Conservation (phyloP, 2,329 filamentous ascomycete species). For the Mycocentrospora acerina region DNA sequence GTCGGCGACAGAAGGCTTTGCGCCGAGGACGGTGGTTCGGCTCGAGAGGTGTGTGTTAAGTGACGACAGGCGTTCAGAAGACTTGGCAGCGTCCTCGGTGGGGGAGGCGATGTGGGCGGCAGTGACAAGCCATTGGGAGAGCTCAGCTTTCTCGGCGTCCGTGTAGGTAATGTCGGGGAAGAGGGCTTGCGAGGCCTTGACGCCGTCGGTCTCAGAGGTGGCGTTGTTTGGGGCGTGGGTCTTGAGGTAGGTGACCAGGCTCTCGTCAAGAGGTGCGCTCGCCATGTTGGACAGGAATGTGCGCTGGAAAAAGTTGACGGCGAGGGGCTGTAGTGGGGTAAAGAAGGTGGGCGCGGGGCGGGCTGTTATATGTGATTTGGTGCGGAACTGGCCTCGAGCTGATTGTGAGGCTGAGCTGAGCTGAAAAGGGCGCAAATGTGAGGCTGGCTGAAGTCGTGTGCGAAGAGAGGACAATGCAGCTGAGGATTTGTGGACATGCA, state of each 20-base stretch:
- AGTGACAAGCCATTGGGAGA: slow-evolving; percentile 84
- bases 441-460: slow-evolving; percentile 22
- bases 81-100: slow-evolving; percentile 58
- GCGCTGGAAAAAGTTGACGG: slow-evolving; percentile 33
- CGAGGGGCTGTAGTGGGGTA: slow-evolving; percentile 32
- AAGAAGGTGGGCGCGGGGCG: slow-evolving; percentile 28
- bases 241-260: slow-evolving; percentile 38
- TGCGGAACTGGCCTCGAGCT: slow-evolving; percentile 6
- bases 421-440: slow-evolving; percentile 9
- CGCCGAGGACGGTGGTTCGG: slow-evolving; percentile 84
- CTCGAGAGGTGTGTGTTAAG: slow-evolving; percentile 86
- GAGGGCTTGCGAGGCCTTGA: slow-evolving; percentile 60
- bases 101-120: slow-evolving; percentile 67
- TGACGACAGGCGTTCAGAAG: slow-evolving; percentile 67
- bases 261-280: slow-evolving; percentile 37
- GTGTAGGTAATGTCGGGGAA: slow-evolving; percentile 71
- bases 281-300: slow-evolving; percentile 36
- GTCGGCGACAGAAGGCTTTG: slow-evolving; percentile 86
- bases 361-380: slow-evolving; percentile 14
- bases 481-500: slow-evolving; percentile 23
- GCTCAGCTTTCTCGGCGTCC: slow-evolving; percentile 78
- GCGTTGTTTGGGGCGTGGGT: slow-evolving; percentile 42
- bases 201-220: slow-evolving; percentile 37
- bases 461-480: slow-evolving; percentile 24
- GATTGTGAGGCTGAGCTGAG: slow-evolving; percentile 4